Evolutionary conservation across 192 early-diverging fungal species (phyloP).

Genomic region (Gigaspora rosea): DNA sequence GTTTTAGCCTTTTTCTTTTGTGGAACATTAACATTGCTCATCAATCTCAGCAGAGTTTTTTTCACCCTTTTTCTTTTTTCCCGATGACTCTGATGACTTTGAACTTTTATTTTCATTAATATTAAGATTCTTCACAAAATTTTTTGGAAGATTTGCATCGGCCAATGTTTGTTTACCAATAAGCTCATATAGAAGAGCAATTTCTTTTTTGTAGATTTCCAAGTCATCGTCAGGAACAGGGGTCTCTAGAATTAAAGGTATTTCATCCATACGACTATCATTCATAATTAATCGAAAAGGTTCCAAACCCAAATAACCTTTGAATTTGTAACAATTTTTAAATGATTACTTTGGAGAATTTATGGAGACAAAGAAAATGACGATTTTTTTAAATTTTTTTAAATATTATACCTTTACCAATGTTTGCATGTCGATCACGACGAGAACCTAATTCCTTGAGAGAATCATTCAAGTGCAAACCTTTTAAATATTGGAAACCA

Average conservation of each 20-base stretch:
- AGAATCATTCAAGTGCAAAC: constrained; percentile 60
- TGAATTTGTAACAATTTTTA: too few relatives aligned
- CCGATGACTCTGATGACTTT: background rate
- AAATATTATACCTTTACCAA: constrained; percentile 46
- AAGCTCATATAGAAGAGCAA: constrained; percentile 21
- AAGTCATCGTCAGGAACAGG: constrained; percentile 37
- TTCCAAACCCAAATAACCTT: constrained; percentile 48
- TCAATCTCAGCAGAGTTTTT: background rate
- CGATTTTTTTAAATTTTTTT: too few relatives aligned
- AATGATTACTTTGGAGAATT: too few relatives aligned
- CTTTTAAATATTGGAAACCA: constrained; percentile 51
- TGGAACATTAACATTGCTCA: background rate
- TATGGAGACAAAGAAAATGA: too few relatives aligned
- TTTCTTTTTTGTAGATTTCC: constrained; percentile 32
- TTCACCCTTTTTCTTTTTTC: background rate
- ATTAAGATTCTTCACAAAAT: background rate
- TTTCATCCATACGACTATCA: constrained; percentile 50
- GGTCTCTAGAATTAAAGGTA: constrained; percentile 58
- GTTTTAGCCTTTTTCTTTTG: too few relatives aligned
- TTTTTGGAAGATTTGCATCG: background rate
- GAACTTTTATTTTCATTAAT: background rate
- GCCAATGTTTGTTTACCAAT: constrained; percentile 2
- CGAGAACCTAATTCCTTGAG: constrained; percentile 40
- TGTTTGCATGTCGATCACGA: constrained; percentile 55
- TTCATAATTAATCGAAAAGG: constrained; percentile 57